Percentiles rank a stretch among this genome's conserved stretches.
These are phyloP conservation scores for Penicillium antarcticum DNA, from an alignment of 495 filamentous ascomycete species.

Conservation along the genomic window DNA sequence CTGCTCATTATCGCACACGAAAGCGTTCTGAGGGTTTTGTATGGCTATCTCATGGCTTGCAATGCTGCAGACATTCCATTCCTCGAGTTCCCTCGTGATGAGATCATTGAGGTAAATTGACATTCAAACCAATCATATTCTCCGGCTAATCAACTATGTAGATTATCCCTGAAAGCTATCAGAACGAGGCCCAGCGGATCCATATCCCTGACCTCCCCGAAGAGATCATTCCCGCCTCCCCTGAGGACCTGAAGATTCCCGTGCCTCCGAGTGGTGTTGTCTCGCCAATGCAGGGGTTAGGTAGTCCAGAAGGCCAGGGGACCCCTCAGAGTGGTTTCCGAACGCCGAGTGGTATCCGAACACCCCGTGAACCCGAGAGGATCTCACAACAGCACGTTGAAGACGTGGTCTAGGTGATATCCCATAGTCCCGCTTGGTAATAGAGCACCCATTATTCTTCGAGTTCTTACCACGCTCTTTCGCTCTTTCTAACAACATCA, in stretches of 20 bases:
- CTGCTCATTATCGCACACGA: slow-evolving; percentile 97
- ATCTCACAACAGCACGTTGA: slow-evolving; percentile 49
- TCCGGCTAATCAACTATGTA: slow-evolving; percentile 24
- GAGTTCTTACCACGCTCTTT: not conserved
- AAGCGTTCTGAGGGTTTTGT: slow-evolving; percentile 90
- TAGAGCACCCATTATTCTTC: not conserved
- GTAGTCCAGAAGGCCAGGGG: slow-evolving; percentile 41
- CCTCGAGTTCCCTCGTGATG: slow-evolving; percentile 90
- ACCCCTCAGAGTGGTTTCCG: slow-evolving; percentile 42
- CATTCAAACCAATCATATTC: slow-evolving; percentile 4
- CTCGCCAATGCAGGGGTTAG: slow-evolving; percentile 47
- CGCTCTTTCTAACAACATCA: not conserved
- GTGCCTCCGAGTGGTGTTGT: slow-evolving; percentile 60
- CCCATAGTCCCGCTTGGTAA: not conserved
- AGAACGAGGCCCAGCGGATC: slow-evolving; percentile 89
- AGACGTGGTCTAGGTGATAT: slow-evolving; percentile 39
- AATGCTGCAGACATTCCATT: slow-evolving; percentile 93
- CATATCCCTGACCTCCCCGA: slow-evolving; percentile 64
- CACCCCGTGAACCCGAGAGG: slow-evolving; percentile 45
- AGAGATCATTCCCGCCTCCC: slow-evolving; percentile 66
- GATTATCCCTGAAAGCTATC: slow-evolving; percentile 96
- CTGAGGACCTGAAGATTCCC: slow-evolving; percentile 80
- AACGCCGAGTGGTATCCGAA: slow-evolving; percentile 35
- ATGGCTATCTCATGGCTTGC: slow-evolving; percentile 98
- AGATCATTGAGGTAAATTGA: slow-evolving; percentile 80